Base-by-base conservation (phyloP, 768 basidiomycete species). In the Piloderma croceum region DNA sequence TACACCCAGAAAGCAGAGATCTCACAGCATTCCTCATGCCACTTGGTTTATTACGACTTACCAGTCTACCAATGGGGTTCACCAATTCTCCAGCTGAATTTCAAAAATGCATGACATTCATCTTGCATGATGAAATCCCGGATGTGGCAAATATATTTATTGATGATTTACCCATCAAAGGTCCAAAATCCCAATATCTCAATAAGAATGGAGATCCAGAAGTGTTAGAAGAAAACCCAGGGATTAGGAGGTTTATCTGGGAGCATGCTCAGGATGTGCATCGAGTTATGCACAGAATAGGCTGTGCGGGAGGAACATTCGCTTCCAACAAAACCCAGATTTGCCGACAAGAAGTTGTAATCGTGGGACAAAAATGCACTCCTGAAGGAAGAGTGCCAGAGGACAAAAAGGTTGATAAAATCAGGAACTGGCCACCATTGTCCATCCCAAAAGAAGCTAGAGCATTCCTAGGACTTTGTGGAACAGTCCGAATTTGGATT, bases 201-300 rank as follows among this genome's bases (percentile, higher is more conserved):
- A n/a, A n/a, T n/a, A n/a, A n/a, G n/a, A n/a, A n/a, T n/a, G n/a
- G n/a, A n/a, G n/a, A n/a, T n/a, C n/a, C n/a, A n/a, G n/a, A n/a
- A n/a, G n/a, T n/a, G n/a, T n/a, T n/a, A n/a, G n/a, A n/a, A 0
- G 46, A 45, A 1, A 62, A 61, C 31, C 34, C 29, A 0, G 48
- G 52, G 0, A 59, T 63, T 3, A 24, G 60, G 0, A 40, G 56
- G 0, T 73, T 71, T 33, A 50, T 70, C 0, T 64, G 20, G 49
- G 63, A 1, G 52, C 61, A n/a, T 49, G 57, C 22, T 44, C 51
- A 3, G 4, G 12, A 1, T 34, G 51, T 62, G 17, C 64, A 73
- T 37, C 27, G 62, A 0, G 40, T 74, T 2, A 20, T 69, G 0
- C 65, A 70, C n/a, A 45, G 67, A 1, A 57, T 49, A 0, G 69